A percentile compares a stretch with the other conserved stretches of the same genome.
phyloP scores from a whole-genome alignment of 73 alveolate genomes.

The Paramecium pentaurelia region DNA sequence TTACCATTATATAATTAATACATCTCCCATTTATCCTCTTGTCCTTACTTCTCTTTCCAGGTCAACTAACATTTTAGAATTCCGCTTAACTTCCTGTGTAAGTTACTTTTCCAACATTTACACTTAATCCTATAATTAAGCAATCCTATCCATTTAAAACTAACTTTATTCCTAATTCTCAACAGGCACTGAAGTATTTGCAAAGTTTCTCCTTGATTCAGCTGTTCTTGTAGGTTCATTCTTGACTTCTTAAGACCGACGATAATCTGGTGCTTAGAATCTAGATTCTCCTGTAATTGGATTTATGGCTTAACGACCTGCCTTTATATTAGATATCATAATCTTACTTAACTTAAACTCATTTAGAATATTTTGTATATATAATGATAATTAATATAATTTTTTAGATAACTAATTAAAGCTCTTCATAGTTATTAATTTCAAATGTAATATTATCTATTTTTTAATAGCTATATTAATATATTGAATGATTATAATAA shows the following conservation, averaged over 20 bases:
- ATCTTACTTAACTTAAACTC: conserved; percentile 17
- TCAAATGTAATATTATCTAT: too few relatives aligned
- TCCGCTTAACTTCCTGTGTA: not conserved
- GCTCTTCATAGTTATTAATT: not conserved
- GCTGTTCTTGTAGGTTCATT: not conserved
- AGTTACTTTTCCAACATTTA: not conserved
- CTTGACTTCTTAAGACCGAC: not conserved
- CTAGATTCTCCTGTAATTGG: conserved; percentile 46
- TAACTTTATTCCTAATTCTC: not conserved
- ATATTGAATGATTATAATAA: not conserved
- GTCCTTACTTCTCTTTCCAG: not conserved
- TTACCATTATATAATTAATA: not conserved
- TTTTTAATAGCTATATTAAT: not conserved
- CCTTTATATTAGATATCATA: not conserved
- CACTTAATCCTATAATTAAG: not conserved
- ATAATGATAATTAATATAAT: not conserved
- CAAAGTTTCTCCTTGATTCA: not conserved
- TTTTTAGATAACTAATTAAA: not conserved
- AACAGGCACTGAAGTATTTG: not conserved
- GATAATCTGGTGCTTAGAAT: not conserved
- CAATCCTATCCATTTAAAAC: not conserved
- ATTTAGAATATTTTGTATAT: not conserved
- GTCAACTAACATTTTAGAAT: not conserved
- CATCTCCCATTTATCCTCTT: not conserved
- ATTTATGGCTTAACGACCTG: conserved; percentile 29